Evolutionary conservation across 2,329 filamentous ascomycete genomes (phyloP), one percentile per base, ranked within the genome.

Genomic region (Didymellaceae sp.): DNA sequence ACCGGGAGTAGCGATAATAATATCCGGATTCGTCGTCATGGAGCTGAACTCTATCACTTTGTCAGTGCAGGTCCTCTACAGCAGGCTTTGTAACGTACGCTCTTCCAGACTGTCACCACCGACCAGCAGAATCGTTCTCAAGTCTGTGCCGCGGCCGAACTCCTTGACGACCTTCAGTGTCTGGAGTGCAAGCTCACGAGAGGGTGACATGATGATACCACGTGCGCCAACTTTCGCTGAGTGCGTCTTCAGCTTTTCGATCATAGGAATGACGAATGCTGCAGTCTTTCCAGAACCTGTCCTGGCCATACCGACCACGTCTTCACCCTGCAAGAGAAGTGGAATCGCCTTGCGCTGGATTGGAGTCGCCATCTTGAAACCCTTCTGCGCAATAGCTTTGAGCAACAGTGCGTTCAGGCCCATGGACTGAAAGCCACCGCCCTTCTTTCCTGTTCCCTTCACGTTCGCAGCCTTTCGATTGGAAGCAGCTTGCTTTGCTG

Each of bases 231-330:
- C 87, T 65, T 88, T 88, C 22, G 87, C 86, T 68, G 89, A 96
- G 73, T 99, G 95, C 18, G 85, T 83, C 74, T 92, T 95, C 54
- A 99, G 79, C 59, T 88, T 89, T 77, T 99, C 91, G 54, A 99
- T 91, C 93, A 99, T 96, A 33, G 94, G 94, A 58, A 99, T 95
- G 20, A 97, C 91, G 73, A 99, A 99, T 17, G 94, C 94, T 1
- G 92, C 94, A 1, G 95, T 99, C 79, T 99, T 99, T 78, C 94
- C 94, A 16, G 92, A 97, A 71, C 94, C 94, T n/a, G 95, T 99
- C 60, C 95, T 83, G 6, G 94, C 94, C 94, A 99, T 99, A 60
- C 92, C 95, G 18, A 99, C 93, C n/a, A 97, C 90, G 81, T 99
- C 94, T 75, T 91, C 90, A 45, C 88, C 85, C 55, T 95, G 89